Evolutionary conservation across 345 rosid species (phyloP), one percentile per base, ranked within the genome.

Genomic region (Xanthoceras sorbifolium): DNA sequence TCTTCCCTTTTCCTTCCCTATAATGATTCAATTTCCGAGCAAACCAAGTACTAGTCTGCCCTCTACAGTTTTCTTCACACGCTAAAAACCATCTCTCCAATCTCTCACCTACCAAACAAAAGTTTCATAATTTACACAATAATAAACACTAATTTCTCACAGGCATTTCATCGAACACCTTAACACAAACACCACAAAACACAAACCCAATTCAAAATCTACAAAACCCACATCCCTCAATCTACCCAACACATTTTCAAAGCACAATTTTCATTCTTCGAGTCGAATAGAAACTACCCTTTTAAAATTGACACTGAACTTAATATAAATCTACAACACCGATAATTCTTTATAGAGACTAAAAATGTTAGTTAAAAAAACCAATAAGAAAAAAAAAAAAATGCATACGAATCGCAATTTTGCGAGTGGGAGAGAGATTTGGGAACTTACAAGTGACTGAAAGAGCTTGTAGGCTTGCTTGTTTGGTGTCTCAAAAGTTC

Each of bases 111-210:
- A 15, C 20, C 20, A 48, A 15, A 40, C 9, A 40, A 32, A 8
- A 48, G 54, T 48, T 48, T 17, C 7, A 48, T 15, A 48, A 17
- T 48, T 17, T 48, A 15, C 54, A 55, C 12, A 55, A n/a, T n/a
- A n/a, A n/a, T n/a, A 55, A 22, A 55, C 10, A 6, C 4, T 22
- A 55, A 20, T 7, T 17, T 55, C 28, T 22, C 12, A 55, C 46
- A 26, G 31, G 60, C 44, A 76, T 76, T 76, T 60, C 22, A 76
- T 68, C 79, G 38, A 76, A 76, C 79, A 68, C 11, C 32, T 76
- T 4, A 9, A 38, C 14, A 38, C 20, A 9, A 57, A 17, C 20
- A 26, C 28, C 5, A 9, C 32, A 9, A 42, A 3, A 1, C 36
- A 18, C 18, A 9, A 60, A 28, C 52, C 68, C 48, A 18, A 1